Conservation (phyloP, 1,284 basidiomycete species). For the Sporisorium graminicola region DNA sequence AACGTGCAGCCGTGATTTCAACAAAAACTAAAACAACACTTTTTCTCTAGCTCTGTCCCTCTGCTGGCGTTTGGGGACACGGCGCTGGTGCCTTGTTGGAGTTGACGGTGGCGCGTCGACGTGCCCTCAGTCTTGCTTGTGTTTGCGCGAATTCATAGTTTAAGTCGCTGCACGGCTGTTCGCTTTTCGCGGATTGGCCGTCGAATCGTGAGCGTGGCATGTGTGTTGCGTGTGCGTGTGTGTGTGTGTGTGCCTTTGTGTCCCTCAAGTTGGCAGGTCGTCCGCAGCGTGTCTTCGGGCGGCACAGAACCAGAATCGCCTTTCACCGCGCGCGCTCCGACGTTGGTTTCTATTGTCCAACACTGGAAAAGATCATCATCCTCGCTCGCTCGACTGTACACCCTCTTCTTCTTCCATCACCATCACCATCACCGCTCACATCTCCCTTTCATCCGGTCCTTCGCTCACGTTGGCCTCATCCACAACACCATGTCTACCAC, state of each 20-base stretch:
- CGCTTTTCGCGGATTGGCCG: slow-evolving; percentile 2
- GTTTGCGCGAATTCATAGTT: background rate
- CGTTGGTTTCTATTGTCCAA: background rate
- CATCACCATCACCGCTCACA: background rate
- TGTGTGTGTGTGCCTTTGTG: background rate
- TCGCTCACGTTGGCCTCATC: background rate
- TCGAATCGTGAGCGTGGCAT: slow-evolving; percentile 2
- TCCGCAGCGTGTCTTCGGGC: background rate
- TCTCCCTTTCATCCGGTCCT: no score
- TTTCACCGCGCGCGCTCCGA: background rate
- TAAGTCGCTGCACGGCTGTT: no score
- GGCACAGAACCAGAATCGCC: background rate
- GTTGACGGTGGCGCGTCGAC: background rate
- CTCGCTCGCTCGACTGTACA: background rate
- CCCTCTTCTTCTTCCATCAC: background rate
- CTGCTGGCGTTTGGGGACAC: background rate
- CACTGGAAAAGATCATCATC: background rate
- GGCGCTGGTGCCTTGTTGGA: background rate
- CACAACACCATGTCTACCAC: slow-evolving; percentile 34
- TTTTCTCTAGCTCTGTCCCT: background rate
- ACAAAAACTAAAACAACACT: background rate
- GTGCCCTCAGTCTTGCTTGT: background rate
- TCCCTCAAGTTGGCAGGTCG: background rate
- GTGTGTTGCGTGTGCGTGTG: slow-evolving; percentile 3
- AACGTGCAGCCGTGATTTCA: background rate